Evolutionary conservation across 495 filamentous ascomycete species (phyloP).

Genomic region (Hyaloscypha bicolor): DNA sequence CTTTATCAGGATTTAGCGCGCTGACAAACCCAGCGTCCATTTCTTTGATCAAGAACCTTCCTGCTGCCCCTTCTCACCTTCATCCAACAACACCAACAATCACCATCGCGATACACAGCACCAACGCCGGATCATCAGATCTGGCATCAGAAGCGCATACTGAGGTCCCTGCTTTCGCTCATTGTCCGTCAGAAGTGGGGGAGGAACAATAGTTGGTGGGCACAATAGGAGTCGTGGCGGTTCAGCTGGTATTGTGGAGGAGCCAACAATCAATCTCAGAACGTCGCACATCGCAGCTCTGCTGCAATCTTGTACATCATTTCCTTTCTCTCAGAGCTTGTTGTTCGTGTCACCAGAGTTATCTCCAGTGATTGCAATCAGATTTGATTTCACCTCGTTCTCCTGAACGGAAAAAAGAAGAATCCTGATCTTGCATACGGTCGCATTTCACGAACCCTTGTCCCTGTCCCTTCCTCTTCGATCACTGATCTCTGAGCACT

Average conservation of each 20-base stretch:
- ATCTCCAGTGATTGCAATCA: conserved; percentile 56
- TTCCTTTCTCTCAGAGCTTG: conserved; percentile 39
- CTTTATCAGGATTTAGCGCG: neutral
- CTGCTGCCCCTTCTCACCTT: neutral
- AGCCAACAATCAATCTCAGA: conserved; percentile 26
- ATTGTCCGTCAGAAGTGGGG: conserved; percentile 22
- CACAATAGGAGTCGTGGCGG: conserved; percentile 20
- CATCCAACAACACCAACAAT: conserved; percentile 11
- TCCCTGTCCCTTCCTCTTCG: conserved; percentile 24
- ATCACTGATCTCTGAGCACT: conserved; percentile 28
- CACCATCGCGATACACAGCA: conserved; percentile 9
- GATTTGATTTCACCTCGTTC: conserved; percentile 57
- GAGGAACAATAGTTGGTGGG: conserved; percentile 18
- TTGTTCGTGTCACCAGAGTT: conserved; percentile 35
- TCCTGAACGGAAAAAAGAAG: conserved; percentile 45
- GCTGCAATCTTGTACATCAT: conserved; percentile 48
- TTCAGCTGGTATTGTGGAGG: conserved; percentile 32
- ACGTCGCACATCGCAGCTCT: conserved; percentile 30
- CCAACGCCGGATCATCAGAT: conserved; percentile 15
- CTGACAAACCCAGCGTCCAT: neutral
- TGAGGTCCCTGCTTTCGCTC: conserved; percentile 8
- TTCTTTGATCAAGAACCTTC: neutral
- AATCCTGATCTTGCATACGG: conserved; percentile 40
- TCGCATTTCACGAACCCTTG: conserved; percentile 33
- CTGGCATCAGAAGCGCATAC: conserved; percentile 15